phyloP scores from a whole-genome alignment of 2,329 filamentous ascomycete species.

The Aspergillus caelatus region DNA sequence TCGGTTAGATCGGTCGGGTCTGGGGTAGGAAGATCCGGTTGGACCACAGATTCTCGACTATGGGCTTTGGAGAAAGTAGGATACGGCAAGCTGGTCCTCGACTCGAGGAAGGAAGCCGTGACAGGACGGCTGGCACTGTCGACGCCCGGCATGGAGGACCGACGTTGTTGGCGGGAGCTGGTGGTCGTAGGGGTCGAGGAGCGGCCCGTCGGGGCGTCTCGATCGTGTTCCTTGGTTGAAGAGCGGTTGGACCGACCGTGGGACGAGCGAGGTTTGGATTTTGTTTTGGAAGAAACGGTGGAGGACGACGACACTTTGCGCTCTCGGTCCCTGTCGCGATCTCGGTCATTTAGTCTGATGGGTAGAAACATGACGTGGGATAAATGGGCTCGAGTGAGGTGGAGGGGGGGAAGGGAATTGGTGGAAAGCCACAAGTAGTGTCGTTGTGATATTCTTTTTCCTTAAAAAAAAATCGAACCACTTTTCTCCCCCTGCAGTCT shows the following conservation, averaged over 20 bases:
- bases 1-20: conserved; percentile 71
- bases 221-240: conserved; percentile 39
- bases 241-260: conserved; percentile 34
- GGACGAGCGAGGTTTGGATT: conserved; percentile 34
- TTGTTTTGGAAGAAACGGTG: conserved; percentile 28
- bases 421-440: conserved; percentile 14
- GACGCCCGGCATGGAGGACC: conserved; percentile 58
- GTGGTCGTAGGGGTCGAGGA: conserved; percentile 32
- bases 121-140: conserved; percentile 38
- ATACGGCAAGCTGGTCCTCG: conserved; percentile 66
- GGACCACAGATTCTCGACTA: conserved; percentile 79
- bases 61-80: conserved; percentile 86
- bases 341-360: conserved; percentile 40
- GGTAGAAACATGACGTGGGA: conserved; percentile 41
- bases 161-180: conserved; percentile 29
- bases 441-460: conserved; percentile 15
- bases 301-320: conserved; percentile 31
- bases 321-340: conserved; percentile 33
- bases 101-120: conserved; percentile 45
- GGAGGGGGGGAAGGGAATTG: conserved; percentile 22
- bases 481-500: conserved; percentile 6
- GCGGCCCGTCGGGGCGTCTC: conserved; percentile 30
- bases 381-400: conserved; percentile 27
- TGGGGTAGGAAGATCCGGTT: conserved; percentile 61
- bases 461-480: conserved; percentile 2